Percentiles rank a stretch among this genome's conserved stretches.
Evolutionary conservation across 176 grass and related monocot genomes (phyloP).

Genomic region (Dactylis glomerata): DNA sequence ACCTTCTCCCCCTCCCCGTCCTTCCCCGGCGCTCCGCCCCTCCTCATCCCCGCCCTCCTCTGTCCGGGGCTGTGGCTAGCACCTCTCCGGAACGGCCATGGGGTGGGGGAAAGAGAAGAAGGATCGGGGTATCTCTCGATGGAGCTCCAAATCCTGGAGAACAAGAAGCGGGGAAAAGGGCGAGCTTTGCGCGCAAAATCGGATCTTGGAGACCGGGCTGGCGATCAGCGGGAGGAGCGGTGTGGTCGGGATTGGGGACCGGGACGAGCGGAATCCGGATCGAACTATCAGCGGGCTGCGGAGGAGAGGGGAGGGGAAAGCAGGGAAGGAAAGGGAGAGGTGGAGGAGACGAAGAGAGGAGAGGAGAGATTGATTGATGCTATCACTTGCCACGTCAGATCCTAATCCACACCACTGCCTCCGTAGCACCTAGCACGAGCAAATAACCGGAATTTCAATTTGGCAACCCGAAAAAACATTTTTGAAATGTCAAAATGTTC

Average conservation of each 20-base stretch:
- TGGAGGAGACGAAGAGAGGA: background rate
- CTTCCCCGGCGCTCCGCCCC: constrained; percentile 25
- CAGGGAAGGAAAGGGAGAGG: background rate
- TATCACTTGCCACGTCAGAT: background rate
- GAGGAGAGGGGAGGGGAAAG: background rate
- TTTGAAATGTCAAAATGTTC: no score
- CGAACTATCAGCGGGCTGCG: background rate
- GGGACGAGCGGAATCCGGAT: background rate
- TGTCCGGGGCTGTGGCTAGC: background rate
- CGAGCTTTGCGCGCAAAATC: background rate
- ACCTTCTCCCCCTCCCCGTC: constrained; percentile 51
- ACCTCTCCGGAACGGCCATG: background rate
- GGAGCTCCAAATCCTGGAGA: background rate
- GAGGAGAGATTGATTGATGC: background rate
- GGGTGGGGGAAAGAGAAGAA: background rate
- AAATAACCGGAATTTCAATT: no score
- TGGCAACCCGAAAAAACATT: no score
- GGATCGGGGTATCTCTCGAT: no score
- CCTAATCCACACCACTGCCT: background rate
- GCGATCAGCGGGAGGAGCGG: background rate
- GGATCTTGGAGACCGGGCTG: background rate
- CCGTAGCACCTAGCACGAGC: no score
- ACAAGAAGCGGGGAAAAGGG: background rate
- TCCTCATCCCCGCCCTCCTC: constrained; percentile 6
- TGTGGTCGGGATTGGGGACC: background rate